A percentile compares a stretch with the other conserved stretches of the same genome.
phyloP scores from a whole-genome alignment of 2,329 filamentous ascomycete species.

The Fusarium continuum region DNA sequence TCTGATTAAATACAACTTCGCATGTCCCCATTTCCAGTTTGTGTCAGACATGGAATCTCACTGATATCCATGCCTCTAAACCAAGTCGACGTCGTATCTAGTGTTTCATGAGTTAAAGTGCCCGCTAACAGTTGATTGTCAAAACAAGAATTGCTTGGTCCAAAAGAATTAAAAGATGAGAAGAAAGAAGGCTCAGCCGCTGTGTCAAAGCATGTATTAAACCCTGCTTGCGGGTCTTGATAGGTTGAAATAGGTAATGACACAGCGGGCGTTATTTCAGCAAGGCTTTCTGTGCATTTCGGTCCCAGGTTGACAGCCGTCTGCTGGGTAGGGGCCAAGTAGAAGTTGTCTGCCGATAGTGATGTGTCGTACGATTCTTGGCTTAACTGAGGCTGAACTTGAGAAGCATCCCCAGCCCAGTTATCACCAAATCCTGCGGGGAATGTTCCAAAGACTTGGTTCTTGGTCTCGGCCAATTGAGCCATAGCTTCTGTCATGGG shows the following conservation, averaged over 20 bases:
- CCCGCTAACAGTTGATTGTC: background rate
- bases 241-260: background rate
- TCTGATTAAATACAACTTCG: background rate
- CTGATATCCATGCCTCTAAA: background rate
- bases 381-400: background rate
- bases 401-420: background rate
- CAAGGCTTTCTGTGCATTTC: background rate
- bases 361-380: background rate
- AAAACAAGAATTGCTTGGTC: background rate
- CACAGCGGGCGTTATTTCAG: background rate
- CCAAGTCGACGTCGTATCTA: background rate
- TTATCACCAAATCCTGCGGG: slow-evolving; percentile 8
- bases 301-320: background rate
- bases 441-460: slow-evolving; percentile 5
- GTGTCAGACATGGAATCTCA: background rate
- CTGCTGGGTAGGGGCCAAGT: background rate
- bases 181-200: background rate
- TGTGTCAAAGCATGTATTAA: background rate
- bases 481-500: slow-evolving; percentile 11
- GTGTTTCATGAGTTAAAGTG: background rate
- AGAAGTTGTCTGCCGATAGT: background rate
- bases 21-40: background rate
- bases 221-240: background rate
- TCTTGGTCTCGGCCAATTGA: slow-evolving; percentile 9
- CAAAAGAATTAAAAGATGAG: background rate